These are phyloP conservation scores for Neonectria punicea DNA, from an alignment of 2,329 filamentous ascomycete species.

Conservation along the genomic window DNA sequence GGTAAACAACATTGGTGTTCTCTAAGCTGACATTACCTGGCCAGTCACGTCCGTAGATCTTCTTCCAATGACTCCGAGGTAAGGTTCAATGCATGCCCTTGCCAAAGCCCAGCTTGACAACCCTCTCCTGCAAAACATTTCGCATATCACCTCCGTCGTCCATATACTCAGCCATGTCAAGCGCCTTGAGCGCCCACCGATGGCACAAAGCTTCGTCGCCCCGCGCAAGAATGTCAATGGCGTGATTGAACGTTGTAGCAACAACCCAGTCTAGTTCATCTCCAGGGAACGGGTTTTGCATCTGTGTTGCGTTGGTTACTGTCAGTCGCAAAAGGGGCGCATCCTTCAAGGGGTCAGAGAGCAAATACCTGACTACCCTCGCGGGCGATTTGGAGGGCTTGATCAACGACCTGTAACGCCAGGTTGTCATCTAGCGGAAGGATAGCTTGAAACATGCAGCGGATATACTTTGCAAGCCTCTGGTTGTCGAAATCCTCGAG, in stretches of 20 bases:
- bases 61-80: background rate
- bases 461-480: conserved; percentile 79
- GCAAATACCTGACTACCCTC: conserved; percentile 58
- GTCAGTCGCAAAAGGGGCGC: background rate
- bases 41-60: background rate
- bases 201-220: conserved; percentile 65
- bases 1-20: background rate
- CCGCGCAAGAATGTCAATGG: conserved; percentile 70
- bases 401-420: conserved; percentile 71
- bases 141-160: conserved; percentile 63
- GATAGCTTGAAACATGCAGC: conserved; percentile 78
- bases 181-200: conserved; percentile 71
- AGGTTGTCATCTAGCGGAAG: conserved; percentile 66
- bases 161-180: conserved; percentile 69
- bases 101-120: conserved; percentile 51
- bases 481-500: conserved; percentile 64
- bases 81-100: conserved; percentile 3
- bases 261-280: conserved; percentile 83
- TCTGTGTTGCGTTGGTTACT: conserved; percentile 36
- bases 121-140: conserved; percentile 55
- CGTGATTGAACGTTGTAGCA: conserved; percentile 75
- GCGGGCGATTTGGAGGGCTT: conserved; percentile 65
- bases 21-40: background rate
- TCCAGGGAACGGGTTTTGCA: conserved; percentile 65
- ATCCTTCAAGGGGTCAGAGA: background rate